phyloP scores from a whole-genome alignment of 2,329 filamentous ascomycete species.

The Thelonectria olida region DNA sequence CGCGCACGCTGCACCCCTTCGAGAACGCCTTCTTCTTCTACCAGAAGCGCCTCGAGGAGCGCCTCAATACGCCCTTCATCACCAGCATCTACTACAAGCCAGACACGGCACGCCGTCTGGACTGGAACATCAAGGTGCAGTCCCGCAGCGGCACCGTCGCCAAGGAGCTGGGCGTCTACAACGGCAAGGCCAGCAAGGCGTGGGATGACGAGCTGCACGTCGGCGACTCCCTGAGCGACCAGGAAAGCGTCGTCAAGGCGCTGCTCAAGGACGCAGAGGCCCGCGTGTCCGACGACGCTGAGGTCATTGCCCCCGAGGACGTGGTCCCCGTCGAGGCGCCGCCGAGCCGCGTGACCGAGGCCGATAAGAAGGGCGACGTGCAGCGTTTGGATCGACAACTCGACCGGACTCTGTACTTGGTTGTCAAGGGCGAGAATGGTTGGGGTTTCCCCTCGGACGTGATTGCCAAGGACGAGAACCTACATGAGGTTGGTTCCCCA shows the following conservation, averaged over 20 bases:
- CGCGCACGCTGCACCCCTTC: constrained; percentile 83
- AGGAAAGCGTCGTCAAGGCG: constrained; percentile 71
- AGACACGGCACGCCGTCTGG: constrained; percentile 82
- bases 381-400: constrained; percentile 82
- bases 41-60: constrained; percentile 95
- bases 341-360: constrained; percentile 76
- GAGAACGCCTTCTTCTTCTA: constrained; percentile 96
- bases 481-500: constrained; percentile 76
- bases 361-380: constrained; percentile 78
- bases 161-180: constrained; percentile 87
- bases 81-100: constrained; percentile 95
- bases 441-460: constrained; percentile 87
- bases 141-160: constrained; percentile 78
- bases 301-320: constrained; percentile 65
- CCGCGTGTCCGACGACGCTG: constrained; percentile 67
- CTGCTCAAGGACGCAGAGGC: constrained; percentile 80
- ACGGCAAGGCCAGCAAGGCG: constrained; percentile 71
- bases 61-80: constrained; percentile 85
- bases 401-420: constrained; percentile 85
- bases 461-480: constrained; percentile 75
- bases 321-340: constrained; percentile 77
- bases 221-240: constrained; percentile 73
- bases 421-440: constrained; percentile 78
- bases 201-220: constrained; percentile 94
- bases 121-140: constrained; percentile 88